Evolutionary conservation across 371 early-diverging fungal species (phyloP), one percentile per base, ranked within the genome.

Genomic region (Mortierella sp.): DNA sequence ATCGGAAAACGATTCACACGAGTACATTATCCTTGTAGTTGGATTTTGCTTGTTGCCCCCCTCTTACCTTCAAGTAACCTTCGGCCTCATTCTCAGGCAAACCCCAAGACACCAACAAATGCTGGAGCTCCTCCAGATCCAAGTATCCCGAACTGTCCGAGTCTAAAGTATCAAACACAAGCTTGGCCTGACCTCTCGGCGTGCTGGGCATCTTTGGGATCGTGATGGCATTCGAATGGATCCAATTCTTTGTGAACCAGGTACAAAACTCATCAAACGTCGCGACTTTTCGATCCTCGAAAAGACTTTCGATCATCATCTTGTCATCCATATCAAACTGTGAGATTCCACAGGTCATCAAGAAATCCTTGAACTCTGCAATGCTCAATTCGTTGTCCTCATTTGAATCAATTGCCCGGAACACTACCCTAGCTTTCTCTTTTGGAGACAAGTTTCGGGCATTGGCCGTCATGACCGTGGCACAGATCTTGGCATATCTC

Each of bases 191-290:
- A n/a, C 76, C 65, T 6, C 76, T 50, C 1, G 76, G 76, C 2
- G 76, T 75, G 26, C 50, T 64, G 28, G 76, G 76, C 69, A 75
- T 17, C 12, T 47, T 48, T 21, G 69, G 76, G 61, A 75, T 54
- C 19, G 64, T 31, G 48, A 64, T 41, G 1, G 69, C 17, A 41
- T 64, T 69, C 43, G 64, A 49, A n/a, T 75, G 76, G 50, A 75
- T 60, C 76, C 76, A 75, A 57, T 64, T 64, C 57, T 75, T 68
- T 19, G 76, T 75, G 57, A 75, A 75, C 76, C 76, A 75, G 14
- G 60, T 41, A 37, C 64, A 64, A 34, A 75, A 75, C 6, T 60
- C 61, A 37, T 69, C 60, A 9, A 56, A 31, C 2, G 64, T 47
- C 21, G 39, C 64, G 1, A 60, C 21, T 44, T 75, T 64, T 3